Base-by-base conservation (phyloP, 2,329 filamentous ascomycete species). In the Chaetomiaceae sp. region DNA sequence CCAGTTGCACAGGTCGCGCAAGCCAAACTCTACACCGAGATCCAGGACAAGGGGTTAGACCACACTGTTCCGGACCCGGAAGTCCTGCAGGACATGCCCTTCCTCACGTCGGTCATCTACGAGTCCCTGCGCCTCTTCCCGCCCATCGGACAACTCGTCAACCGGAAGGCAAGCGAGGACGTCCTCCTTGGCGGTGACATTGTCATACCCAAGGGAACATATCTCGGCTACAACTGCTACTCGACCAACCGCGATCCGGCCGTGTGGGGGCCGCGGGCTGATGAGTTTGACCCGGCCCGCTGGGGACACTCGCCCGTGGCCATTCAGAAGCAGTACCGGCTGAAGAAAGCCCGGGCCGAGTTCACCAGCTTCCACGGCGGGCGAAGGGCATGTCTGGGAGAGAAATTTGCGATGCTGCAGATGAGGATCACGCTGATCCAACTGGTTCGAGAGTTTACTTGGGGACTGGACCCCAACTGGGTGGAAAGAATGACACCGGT, bases 121-220 rank as follows among this genome's bases (percentile, higher is more conserved):
- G 76, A 79, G 48, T 64, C 68, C 20, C 68, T 79, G 12, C 73
- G 76, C 2, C 66, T 79, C 42, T 76, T 73, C 52, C 76, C 76
- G 0, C 75, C 76, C 7, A 72, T 79, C 47, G 71, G 68, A 0
- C 75, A 78, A 54, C 66, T 79, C 38, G 72, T 78, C 58, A 79
- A 79, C 50, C 69, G 75, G 6, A 68, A 42, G 14, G 49, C 53
- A 2, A 43, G 34, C 20, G 14, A 47, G 8, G 33, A 57, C 22
- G 42, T 38, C 6, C 22, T 55, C 17, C 39, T 59, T 3, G 55
- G 55, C 17, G 57, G 53, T 0, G 34, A 43, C 12, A 45, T 59
- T 37, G 38, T 51, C 11, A 54, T 59, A n/a, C 57, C 57, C 37
- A 50, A 48, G 34, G 55, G 53, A 1, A 58, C 53, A 0, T 59